Evolutionary conservation across 208 protist species (phyloP), one percentile per base, ranked within the genome.

Genomic region (Trypanosoma theileri): DNA sequence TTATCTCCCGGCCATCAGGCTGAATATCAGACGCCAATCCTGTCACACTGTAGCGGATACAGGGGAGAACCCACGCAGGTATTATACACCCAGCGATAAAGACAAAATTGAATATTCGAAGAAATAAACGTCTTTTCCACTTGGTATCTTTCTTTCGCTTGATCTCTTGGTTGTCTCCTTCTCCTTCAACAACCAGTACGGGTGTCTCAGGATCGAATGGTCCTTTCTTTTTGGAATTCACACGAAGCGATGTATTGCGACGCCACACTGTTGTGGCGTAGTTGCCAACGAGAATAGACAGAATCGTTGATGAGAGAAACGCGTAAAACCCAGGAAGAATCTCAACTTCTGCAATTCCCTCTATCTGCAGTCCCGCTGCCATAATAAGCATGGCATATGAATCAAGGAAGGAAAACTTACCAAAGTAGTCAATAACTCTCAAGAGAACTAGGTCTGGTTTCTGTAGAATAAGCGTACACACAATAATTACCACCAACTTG

Each of bases 341-440:
- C 22, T 35, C 8, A 16, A 77, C 70, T 45, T 65, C 42, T 8
- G 66, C 69, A 26, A 77, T 42, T 28, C 89, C 75, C 2, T 26
- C 11, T 26, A 96, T 41, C 44, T 66, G 48, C 58, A 95, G 84
- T 28, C 86, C 86, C 7, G 79, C 71, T 42, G 89, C 75, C 52
- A 83, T 66, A 16, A 79, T 35, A 72, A 97, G 85, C 53, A 97
- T 66, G 8, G 85, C 75, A 61, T 77, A 92, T 7, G 80, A 59
- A 75, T 98, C 94, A 31, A 97, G 69, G 22, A 97, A 77, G 3
- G 89, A 96, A 80, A 89, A 97, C 82, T 97, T 98, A 44, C 93
- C 93, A 17, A 89, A 60, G 6, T 64, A 72, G 66, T 97, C 92
- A 63, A 98, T 69, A 7, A 80, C 35, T 42, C 50, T 68, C 42